Evolutionary conservation across 169 alveolate species (phyloP).

Genomic region (Cryptosporidium viatorum): DNA sequence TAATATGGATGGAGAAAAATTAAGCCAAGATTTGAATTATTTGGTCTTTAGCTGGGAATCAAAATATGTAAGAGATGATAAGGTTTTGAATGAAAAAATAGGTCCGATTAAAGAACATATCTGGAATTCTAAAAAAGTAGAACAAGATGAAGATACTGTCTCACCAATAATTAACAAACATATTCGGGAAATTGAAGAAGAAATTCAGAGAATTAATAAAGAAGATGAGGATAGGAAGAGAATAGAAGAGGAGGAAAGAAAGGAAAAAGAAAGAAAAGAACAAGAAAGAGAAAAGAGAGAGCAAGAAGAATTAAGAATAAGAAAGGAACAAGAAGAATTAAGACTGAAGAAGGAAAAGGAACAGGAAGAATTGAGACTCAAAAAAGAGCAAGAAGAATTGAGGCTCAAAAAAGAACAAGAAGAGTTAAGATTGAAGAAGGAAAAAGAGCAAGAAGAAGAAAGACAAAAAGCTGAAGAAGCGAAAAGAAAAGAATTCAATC

Average conservation of each 20-base stretch:
- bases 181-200: constrained; percentile 37
- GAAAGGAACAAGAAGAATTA: neutral
- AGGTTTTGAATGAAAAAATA: neutral
- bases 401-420: neutral
- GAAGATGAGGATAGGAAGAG: constrained; percentile 1
- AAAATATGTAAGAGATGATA: neutral
- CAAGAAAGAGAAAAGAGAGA: constrained; percentile 3
- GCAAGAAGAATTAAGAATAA: neutral
- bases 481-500: neutral
- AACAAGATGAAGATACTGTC: constrained; percentile 33
- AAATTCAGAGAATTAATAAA: constrained; percentile 11
- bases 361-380: neutral
- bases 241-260: constrained; percentile 38
- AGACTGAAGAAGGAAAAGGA: neutral
- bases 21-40: constrained; percentile 38
- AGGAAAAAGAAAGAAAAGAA: neutral
- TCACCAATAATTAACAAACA: constrained; percentile 33
- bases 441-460: neutral
- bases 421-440: neutral
- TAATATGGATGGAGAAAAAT: constrained; percentile 60
- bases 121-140: neutral
- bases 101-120: neutral
- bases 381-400: neutral
- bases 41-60: constrained; percentile 45
- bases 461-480: constrained; percentile 2